Percentiles rank a stretch among this genome's conserved stretches.
Evolutionary conservation across 345 rosid genomes (phyloP).

Genomic region (Salix koriyanagi): DNA sequence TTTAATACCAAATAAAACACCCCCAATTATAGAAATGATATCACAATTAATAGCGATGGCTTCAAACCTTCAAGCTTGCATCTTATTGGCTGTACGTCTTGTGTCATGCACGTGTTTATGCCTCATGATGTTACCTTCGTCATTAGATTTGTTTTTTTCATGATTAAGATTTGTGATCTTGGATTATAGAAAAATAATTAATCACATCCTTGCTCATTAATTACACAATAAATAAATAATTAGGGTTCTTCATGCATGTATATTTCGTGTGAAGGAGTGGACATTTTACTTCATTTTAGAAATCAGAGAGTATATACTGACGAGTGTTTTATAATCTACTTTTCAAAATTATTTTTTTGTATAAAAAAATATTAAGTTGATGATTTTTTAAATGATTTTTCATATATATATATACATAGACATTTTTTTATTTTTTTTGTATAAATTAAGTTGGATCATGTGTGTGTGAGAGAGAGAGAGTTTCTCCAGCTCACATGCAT

Average conservation of each 20-base stretch:
- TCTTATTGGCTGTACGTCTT: not conserved
- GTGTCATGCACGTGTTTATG: not conserved
- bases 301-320: too few relatives aligned
- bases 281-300: not conserved
- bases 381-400: too few relatives aligned
- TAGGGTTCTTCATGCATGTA: not conserved
- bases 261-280: not conserved
- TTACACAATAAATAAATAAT: not conserved
- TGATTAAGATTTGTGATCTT: not conserved
- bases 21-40: too few relatives aligned
- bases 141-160: not conserved
- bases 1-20: too few relatives aligned
- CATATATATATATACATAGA: accelerated
- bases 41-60: not conserved
- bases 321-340: too few relatives aligned
- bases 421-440: too few relatives aligned
- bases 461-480: too few relatives aligned
- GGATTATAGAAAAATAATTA: not conserved
- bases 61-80: not conserved
- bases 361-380: too few relatives aligned
- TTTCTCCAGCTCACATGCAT: not conserved
- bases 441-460: too few relatives aligned
- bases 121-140: not conserved
- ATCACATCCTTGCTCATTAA: not conserved
- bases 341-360: too few relatives aligned